Base-by-base conservation (phyloP, 495 filamentous ascomycete species). In the Aspergillus baeticus region DNA sequence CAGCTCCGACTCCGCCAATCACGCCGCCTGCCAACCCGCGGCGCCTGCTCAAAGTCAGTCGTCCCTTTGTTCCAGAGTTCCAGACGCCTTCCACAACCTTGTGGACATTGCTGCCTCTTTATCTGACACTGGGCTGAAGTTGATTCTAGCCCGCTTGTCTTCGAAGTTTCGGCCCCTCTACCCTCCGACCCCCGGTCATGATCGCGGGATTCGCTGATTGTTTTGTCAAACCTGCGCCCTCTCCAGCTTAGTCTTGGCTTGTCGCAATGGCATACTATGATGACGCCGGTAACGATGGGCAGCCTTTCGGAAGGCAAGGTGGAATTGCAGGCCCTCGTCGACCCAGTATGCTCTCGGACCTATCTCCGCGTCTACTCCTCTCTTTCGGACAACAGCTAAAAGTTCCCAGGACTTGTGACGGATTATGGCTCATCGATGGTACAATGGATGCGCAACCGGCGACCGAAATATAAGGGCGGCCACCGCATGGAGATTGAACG, bases 371-470 rank as follows among this genome's bases (percentile, higher is more conserved):
- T 17, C 33, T 6, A 34, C 3, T 7, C 15, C 48, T n/a, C 33
- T 49, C 6, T 26, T 37, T 39, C 29, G 20, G 39, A 37, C 11
- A 29, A 35, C 13, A 45, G 29, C 49, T 57, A 54, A 58, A 22
- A 46, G 34, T 22, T 23, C 13, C 33, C 54, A 78, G 75, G 75
- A 61, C 85, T 93, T 48, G 90, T 96, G 6, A 98, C 94, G 14
- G 94, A 98, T 69, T 97, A 97, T 83, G 90, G 92, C 58, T 88
- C 93, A 10, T 94, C 91, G 6, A 82, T 96, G 69, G 86, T 91
- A 48, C 88, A 92, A 72, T 98, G 89, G 89, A 92, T 96, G 89
- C 88, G 87, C 62, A 84, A 89, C 67, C 84, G 93, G 29, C 82
- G 85, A 61, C 88, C 91, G 14, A 81, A 82, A 58, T 96, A 88